Evolutionary conservation across 1,284 basidiomycete species (phyloP).

Genomic region (Pseudozyma pruni): DNA sequence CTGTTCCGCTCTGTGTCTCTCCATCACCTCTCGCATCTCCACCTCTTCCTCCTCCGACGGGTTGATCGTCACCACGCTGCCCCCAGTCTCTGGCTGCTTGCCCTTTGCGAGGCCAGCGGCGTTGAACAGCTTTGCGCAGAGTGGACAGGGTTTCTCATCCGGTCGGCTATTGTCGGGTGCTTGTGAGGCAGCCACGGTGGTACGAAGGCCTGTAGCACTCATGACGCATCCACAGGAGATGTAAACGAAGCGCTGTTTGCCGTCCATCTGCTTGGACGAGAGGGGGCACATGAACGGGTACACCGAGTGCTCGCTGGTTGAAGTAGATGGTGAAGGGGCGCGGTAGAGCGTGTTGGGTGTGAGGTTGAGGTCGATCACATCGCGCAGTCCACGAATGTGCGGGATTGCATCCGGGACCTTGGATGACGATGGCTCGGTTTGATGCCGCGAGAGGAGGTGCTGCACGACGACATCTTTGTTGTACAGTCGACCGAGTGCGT

Average conservation of each 20-base stretch:
- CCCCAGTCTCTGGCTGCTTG: conserved; percentile 12
- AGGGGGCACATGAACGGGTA: conserved; percentile 63
- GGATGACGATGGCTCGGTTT: neutral
- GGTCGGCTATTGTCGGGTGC: neutral
- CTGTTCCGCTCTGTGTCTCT: conserved; percentile 14
- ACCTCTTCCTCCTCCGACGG: conserved; percentile 34
- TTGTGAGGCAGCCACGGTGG: conserved; percentile 11
- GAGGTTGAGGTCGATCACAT: conserved; percentile 52
- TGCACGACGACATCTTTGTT: conserved; percentile 63
- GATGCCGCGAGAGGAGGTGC: conserved; percentile 53
- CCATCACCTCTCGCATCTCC: conserved; percentile 48
- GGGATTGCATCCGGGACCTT: conserved; percentile 13
- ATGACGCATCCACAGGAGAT: conserved; percentile 61
- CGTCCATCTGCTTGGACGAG: conserved; percentile 61
- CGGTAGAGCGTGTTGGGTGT: conserved; percentile 43
- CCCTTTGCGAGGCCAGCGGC: conserved; percentile 32
- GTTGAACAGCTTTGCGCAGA: conserved; percentile 50
- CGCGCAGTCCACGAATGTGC: conserved; percentile 59
- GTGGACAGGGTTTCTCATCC: conserved; percentile 42
- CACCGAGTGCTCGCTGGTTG: conserved; percentile 8
- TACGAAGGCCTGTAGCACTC: conserved; percentile 53
- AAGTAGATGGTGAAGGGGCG: conserved; percentile 18
- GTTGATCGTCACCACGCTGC: conserved; percentile 54
- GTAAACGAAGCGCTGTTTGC: conserved; percentile 60
- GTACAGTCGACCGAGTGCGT: conserved; percentile 61